Conservation (phyloP, 2,329 filamentous ascomycete species). For the Trichoderma asperellum region DNA sequence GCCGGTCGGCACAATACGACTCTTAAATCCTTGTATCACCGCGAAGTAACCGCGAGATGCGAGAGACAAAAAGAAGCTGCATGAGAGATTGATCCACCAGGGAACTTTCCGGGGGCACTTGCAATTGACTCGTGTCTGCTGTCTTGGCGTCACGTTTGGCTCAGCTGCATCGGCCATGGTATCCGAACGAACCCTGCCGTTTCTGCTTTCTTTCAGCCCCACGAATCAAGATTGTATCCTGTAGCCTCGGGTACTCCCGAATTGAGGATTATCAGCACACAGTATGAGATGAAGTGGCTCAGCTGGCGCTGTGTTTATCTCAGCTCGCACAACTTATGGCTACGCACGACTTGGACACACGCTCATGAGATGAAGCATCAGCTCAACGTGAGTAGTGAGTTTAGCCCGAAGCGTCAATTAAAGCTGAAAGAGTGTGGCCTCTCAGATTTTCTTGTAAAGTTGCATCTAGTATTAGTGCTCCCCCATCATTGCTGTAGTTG, state of each 20-base stretch:
- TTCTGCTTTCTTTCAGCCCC: neutral
- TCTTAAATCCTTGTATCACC: neutral
- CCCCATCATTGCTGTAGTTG: neutral
- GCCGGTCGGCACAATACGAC: neutral
- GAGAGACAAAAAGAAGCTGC: neutral
- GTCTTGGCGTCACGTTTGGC: neutral
- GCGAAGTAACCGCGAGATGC: neutral
- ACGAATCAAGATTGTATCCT: neutral
- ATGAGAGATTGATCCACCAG: neutral
- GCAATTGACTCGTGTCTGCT: neutral
- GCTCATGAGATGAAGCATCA: neutral
- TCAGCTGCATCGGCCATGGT: neutral
- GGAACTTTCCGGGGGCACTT: neutral
- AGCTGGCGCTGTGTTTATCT: neutral
- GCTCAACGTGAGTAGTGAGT: neutral
- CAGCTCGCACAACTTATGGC: neutral
- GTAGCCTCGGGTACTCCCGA: constrained; percentile 1
- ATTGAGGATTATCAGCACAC: neutral
- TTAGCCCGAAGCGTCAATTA: neutral
- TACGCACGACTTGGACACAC: neutral
- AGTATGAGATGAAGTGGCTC: neutral
- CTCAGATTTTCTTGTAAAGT: neutral
- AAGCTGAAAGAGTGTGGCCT: neutral
- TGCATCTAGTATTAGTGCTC: neutral
- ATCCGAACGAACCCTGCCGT: constrained; percentile 8